These are phyloP conservation scores for Quercus wislizeni DNA, from an alignment of 306 rosid genomes.

Conservation along the genomic window DNA sequence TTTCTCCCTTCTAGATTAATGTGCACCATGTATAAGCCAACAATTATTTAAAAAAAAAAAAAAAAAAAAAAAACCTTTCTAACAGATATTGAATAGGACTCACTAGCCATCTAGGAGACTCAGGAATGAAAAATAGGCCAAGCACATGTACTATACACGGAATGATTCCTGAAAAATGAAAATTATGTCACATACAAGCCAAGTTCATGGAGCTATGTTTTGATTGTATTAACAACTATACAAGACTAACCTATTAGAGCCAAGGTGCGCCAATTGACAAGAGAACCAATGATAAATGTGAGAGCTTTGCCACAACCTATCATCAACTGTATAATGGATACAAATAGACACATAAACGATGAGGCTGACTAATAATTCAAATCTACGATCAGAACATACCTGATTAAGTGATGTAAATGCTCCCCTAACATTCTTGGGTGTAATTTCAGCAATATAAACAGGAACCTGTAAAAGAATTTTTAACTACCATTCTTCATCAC, in stretches of 20 bases:
- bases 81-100: not conserved
- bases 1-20: too few species aligned
- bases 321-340: slow-evolving; percentile 1
- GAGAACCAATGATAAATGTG: slow-evolving; percentile 9
- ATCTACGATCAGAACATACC: not conserved
- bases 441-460: not conserved
- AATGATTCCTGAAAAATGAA: not conserved
- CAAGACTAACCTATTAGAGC: not conserved
- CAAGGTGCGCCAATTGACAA: not conserved
- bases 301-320: not conserved
- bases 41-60: not conserved
- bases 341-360: not conserved
- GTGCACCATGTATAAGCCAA: not conserved
- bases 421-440: not conserved
- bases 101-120: slow-evolving; percentile 1
- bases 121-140: not conserved
- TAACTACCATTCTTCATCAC: not conserved
- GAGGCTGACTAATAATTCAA: not conserved
- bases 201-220: not conserved
- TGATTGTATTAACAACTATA: not conserved
- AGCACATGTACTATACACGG: not conserved
- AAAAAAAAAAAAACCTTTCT: not conserved
- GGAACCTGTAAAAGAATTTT: slow-evolving; percentile 7
- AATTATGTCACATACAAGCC: not conserved
- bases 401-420: not conserved